Conservation (phyloP, 2,329 filamentous ascomycete species). For the Simplicillium sp. region DNA sequence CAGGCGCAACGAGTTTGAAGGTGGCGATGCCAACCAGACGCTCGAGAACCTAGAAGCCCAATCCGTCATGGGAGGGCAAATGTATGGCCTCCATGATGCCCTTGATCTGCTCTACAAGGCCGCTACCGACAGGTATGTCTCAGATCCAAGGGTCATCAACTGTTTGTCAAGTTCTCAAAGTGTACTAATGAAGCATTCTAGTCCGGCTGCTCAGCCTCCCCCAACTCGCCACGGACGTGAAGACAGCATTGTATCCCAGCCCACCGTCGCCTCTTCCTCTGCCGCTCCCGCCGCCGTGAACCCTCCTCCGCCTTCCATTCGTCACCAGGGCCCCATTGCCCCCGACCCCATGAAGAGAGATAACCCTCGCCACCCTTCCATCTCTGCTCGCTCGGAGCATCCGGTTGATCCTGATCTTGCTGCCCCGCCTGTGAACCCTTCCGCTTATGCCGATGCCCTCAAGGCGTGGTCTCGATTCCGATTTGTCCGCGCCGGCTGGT, state of each 20-base stretch:
- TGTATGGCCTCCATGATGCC: constrained; percentile 89
- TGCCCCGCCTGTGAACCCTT: constrained; percentile 32
- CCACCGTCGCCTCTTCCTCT: constrained; percentile 11
- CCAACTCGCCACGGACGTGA: constrained; percentile 16
- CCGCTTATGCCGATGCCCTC: constrained; percentile 59
- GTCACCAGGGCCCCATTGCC: not conserved
- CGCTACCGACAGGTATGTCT: constrained; percentile 50
- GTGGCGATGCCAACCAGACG: constrained; percentile 49
- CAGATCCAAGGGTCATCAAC: constrained; percentile 9
- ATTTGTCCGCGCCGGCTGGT: constrained; percentile 95
- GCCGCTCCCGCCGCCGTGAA: constrained; percentile 5
- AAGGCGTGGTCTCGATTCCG: constrained; percentile 86
- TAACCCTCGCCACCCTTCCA: constrained; percentile 8
- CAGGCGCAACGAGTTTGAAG: constrained; percentile 24
- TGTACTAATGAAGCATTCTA: not conserved
- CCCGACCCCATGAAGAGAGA: constrained; percentile 7
- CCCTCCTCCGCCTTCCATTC: constrained; percentile 1
- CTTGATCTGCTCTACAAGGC: constrained; percentile 87
- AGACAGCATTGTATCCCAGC: constrained; percentile 15
- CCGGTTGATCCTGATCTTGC: constrained; percentile 37
- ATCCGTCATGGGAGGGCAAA: constrained; percentile 56
- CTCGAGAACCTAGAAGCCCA: constrained; percentile 57
- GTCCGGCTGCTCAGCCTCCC: not conserved
- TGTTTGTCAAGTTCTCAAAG: constrained; percentile 11
- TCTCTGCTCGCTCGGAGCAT: constrained; percentile 17